phyloP scores from a whole-genome alignment of 352 stramenopile genomes.

The Phytopythium oedochilum region DNA sequence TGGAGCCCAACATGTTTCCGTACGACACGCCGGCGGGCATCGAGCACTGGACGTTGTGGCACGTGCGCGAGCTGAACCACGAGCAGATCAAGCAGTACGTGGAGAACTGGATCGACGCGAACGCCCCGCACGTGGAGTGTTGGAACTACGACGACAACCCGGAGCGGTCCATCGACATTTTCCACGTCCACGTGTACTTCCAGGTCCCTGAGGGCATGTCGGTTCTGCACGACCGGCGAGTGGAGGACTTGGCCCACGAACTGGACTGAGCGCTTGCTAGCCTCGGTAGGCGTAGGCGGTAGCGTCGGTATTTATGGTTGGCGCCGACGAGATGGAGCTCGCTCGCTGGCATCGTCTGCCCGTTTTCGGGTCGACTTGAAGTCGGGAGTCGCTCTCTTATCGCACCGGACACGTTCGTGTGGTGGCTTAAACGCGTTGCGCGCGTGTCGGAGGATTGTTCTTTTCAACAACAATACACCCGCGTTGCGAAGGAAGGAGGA shows the following conservation, averaged over 20 bases:
- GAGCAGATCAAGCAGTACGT: conserved; percentile 86
- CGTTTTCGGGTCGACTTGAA: neutral
- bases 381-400: neutral
- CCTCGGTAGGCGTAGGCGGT: neutral
- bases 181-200: conserved; percentile 89
- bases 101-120: conserved; percentile 85
- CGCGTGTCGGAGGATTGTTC: too few species aligned
- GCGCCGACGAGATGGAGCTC: neutral
- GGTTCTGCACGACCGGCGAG: conserved; percentile 54
- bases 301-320: conserved; percentile 6
- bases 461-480: too few species aligned
- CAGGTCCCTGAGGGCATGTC: conserved; percentile 50
- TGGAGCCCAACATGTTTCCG: conserved; percentile 89
- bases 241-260: conserved; percentile 72
- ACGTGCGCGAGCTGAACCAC: conserved; percentile 69
- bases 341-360: neutral
- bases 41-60: conserved; percentile 87
- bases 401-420: neutral
- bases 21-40: conserved; percentile 86
- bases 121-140: conserved; percentile 61
- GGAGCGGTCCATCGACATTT: conserved; percentile 87
- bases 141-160: conserved; percentile 91
- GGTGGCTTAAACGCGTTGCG: neutral
- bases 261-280: conserved; percentile 37
- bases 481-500: neutral